These are phyloP conservation scores for Pyricularia sp. DNA, from an alignment of 2,329 filamentous ascomycete genomes.

Conservation along the genomic window DNA sequence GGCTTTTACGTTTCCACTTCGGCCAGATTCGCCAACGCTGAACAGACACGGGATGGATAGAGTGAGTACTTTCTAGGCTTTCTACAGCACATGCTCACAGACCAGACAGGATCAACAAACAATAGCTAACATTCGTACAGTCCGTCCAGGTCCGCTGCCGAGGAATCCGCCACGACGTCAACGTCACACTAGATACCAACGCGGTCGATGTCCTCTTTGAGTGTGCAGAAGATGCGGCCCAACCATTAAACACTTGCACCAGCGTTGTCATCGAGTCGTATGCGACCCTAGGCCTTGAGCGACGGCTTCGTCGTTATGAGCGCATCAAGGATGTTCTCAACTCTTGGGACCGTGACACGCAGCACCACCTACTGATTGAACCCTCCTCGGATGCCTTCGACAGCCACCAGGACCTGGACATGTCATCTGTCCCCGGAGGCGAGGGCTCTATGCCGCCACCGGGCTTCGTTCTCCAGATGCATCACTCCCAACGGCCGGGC, in stretches of 20 bases:
- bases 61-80: conserved; percentile 33
- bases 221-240: conserved; percentile 40
- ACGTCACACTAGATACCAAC: conserved; percentile 66
- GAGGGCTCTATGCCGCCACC: conserved; percentile 29
- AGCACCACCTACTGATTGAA: conserved; percentile 65
- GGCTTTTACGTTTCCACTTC: conserved; percentile 14
- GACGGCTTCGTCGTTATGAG: conserved; percentile 78
- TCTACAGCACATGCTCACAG: not conserved
- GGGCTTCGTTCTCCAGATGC: conserved; percentile 61
- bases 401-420: conserved; percentile 51
- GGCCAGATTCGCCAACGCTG: conserved; percentile 67
- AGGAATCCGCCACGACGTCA: conserved; percentile 59
- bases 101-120: conserved; percentile 4
- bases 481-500: conserved; percentile 71
- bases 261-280: conserved; percentile 75
- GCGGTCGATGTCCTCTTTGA: conserved; percentile 62
- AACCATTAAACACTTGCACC: conserved; percentile 52
- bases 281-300: conserved; percentile 64
- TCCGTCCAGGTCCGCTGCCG: conserved; percentile 54
- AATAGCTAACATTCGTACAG: conserved; percentile 8
- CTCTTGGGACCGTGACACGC: conserved; percentile 77
- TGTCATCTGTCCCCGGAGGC: conserved; percentile 44
- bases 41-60: conserved; percentile 73
- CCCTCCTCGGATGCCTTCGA: conserved; percentile 42
- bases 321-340: conserved; percentile 80